phyloP scores from a whole-genome alignment of 495 filamentous ascomycete genomes.

The Penicillium coffeae region DNA sequence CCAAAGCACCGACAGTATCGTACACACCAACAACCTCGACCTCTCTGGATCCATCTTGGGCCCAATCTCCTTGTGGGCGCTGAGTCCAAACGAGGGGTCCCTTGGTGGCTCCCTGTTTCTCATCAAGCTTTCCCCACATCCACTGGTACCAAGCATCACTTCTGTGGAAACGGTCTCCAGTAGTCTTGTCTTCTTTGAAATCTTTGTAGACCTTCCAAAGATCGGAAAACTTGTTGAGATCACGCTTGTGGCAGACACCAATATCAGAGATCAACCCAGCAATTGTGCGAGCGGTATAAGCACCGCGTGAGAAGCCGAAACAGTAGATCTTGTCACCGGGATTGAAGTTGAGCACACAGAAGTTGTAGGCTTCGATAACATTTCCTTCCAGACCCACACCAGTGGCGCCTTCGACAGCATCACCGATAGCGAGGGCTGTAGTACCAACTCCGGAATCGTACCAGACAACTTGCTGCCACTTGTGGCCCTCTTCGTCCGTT shows the following conservation, averaged over 20 bases:
- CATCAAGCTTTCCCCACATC: constrained; percentile 21
- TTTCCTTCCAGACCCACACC: constrained; percentile 18
- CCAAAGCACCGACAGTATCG: constrained; percentile 53
- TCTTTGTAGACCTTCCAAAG: constrained; percentile 49
- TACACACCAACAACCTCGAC: constrained; percentile 55
- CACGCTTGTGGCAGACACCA: constrained; percentile 41
- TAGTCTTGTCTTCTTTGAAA: constrained; percentile 14
- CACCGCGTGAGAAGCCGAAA: constrained; percentile 59
- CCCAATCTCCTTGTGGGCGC: constrained; percentile 11
- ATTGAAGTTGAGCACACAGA: constrained; percentile 39
- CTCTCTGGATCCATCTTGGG: constrained; percentile 10
- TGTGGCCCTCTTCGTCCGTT: constrained; percentile 10
- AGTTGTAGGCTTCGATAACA: constrained; percentile 23
- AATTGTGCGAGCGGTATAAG: constrained; percentile 54
- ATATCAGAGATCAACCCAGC: constrained; percentile 52
- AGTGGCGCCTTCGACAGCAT: constrained; percentile 17
- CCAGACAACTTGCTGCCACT: constrained; percentile 28
- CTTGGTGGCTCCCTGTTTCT: constrained; percentile 11
- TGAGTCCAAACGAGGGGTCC: background rate
- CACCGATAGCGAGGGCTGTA: constrained; percentile 5
- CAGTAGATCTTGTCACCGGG: constrained; percentile 56
- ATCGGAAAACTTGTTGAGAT: constrained; percentile 41
- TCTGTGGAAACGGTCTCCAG: constrained; percentile 15
- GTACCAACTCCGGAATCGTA: constrained; percentile 29
- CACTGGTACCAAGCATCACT: constrained; percentile 17